Base-by-base conservation (phyloP, 805 yeast species). In the Komagataella kurtzmanii region DNA sequence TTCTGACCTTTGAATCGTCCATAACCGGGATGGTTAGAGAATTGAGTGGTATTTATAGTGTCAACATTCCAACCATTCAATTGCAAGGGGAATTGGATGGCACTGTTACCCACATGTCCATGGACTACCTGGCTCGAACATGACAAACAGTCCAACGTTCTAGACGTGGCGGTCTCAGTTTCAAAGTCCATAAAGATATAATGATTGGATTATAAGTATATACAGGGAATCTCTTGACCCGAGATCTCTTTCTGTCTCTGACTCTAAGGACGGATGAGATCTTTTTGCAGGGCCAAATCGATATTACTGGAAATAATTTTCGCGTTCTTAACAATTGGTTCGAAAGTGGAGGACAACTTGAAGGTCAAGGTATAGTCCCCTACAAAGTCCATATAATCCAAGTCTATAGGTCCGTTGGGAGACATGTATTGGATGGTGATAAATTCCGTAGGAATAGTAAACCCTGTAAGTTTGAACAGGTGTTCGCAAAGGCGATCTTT, bases 71-170 rank as follows among this genome's bases (percentile, higher is more conserved):
- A 91, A 0, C 93, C 95, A 47, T 79, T 72, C 46, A 80, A 70
- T 61, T 91, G 97, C 19, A 91, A 68, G 0, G 98, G 97, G 62
- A 93, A 86, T 2, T 91, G 85, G 0, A 93, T 87, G 0, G 97
- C 96, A 53, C 82, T 77, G 64, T 89, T 89, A 1, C 99, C 99
- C 1, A 93, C 99, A 60, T 88, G 85, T 2, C 99, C 99, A 63
- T 91, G 98, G 2, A 81, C 89, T 1, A 93, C 98, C 65, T 93
- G 97, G 3, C 96, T 88, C 58, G 88, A 91, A 7, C 89, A 72
- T 3, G 86, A 75, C 2, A 85, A 71, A 4, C 74, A 62, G 46
- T 66, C 63, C 49, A 47, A 12, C 44, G 40, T 14, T 30, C 12
- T 30, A 14, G 40, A 5, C 40, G 14, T 14, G 6, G 40, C 40